Conservation (phyloP, 768 basidiomycete genomes). For the Pisolithus microcarpus region DNA sequence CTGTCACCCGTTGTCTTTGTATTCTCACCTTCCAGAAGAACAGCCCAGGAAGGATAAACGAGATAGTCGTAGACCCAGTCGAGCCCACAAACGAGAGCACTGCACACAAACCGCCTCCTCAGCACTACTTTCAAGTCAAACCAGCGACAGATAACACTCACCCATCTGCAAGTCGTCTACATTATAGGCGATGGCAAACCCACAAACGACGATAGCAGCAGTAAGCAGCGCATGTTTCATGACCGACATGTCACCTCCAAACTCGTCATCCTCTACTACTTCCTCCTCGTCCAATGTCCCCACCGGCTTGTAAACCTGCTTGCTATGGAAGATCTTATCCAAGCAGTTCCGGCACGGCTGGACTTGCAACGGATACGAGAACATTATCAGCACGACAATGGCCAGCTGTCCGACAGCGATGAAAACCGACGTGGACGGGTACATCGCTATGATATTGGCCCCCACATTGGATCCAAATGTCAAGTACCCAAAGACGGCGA, state of each 20-base stretch:
- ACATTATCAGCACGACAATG: conserved; percentile 83
- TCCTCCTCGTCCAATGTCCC: conserved; percentile 38
- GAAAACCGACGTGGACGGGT: conserved; percentile 82
- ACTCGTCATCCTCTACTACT: conserved; percentile 49
- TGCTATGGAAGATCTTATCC: conserved; percentile 74
- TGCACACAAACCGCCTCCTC: conserved; percentile 24
- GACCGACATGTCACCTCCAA: conserved; percentile 50
- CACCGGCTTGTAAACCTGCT: conserved; percentile 28
- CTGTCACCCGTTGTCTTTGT: conserved; percentile 3
- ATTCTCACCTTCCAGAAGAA: conserved; percentile 83
- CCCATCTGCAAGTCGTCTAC: conserved; percentile 74
- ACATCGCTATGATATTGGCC: conserved; percentile 93
- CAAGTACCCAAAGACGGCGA: conserved; percentile 84
- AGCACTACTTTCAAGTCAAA: conserved; percentile 2
- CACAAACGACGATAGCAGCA: conserved; percentile 49
- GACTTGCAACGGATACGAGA: conserved; percentile 92
- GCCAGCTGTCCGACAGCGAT: conserved; percentile 91
- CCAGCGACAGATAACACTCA: conserved; percentile 26
- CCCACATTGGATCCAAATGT: conserved; percentile 90
- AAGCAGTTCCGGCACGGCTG: conserved; percentile 89
- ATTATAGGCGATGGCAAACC: conserved; percentile 71
- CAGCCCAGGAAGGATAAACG: conserved; percentile 89
- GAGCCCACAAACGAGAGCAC: conserved; percentile 96
- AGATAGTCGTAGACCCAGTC: conserved; percentile 94
- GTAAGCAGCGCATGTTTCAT: conserved; percentile 69